Base-by-base conservation (phyloP, 768 basidiomycete genomes). In the Trametes coccinea region DNA sequence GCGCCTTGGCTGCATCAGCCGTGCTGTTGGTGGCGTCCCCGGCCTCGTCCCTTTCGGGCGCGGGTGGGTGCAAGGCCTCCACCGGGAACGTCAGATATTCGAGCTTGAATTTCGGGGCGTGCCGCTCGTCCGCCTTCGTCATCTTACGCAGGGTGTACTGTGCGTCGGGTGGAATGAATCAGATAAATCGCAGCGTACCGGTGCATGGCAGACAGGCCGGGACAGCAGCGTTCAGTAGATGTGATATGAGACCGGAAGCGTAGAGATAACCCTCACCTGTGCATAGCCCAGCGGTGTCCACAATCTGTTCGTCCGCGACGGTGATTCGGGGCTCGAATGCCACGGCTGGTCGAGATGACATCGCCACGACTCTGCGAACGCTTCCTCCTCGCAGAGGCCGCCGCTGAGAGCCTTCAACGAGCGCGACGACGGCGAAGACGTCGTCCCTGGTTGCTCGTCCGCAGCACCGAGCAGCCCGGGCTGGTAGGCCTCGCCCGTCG, bases 271-370 rank as follows among this genome's bases (percentile, higher is more conserved):
- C 37, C 81, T 56, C 70, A 92, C 93, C 83, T 96, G 94, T 51
- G 90, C 87, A 77, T 88, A 97, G 47, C 92, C 92, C 44, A 95
- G 76, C 4, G 90, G 88, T 8, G 85, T 84, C 82, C 88, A 89
- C 49, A 81, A 79, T 52, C 76, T 77, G 72, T 94, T 95, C 37
- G 68, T 77, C 59, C 90, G 79, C 29, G 90, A 90, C 10, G 94
- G 93, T 10, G 90, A 82, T 22, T 80, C 70, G 27, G 82, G 74
- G 75, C 83, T 86, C 67, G 82, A 85, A 72, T 80, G 77, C 87
- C 83, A 89, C 16, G 81, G 75, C 60, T 82, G 77, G 65, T 83
- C 76, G 64, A 86, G 71, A 63, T 82, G 80, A 72, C 89, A 90
- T 67, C 82, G 82, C 81, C 88, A 89, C 41, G 82, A 84, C 49